Conservation (phyloP, 2,329 filamentous ascomycete species). For the Colletotrichum paranaense region DNA sequence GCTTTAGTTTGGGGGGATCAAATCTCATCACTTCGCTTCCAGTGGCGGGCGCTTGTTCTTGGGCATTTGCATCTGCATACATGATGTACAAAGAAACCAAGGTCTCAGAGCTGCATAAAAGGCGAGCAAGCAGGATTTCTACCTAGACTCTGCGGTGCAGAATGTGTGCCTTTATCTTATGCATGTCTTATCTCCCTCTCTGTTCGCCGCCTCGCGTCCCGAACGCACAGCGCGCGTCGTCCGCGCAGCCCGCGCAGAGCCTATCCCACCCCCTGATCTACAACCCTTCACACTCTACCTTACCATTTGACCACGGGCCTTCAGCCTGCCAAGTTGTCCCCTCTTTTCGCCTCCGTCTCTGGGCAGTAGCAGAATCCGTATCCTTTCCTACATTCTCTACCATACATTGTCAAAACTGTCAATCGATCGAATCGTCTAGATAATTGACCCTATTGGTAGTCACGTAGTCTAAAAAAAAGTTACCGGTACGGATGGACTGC, state of each 20-base stretch:
- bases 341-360: neutral
- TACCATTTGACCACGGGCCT: neutral
- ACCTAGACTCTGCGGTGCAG: neutral
- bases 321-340: neutral
- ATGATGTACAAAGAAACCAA: neutral
- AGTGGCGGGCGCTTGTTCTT: neutral
- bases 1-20: neutral
- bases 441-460: too few species aligned
- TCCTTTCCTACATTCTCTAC: neutral
- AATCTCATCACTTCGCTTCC: neutral
- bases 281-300: neutral
- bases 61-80: neutral
- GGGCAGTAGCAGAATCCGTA: too few species aligned
- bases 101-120: neutral
- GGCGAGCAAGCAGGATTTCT: neutral
- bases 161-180: neutral
- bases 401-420: neutral
- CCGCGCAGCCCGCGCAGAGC: neutral
- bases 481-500: too few species aligned
- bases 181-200: neutral
- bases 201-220: neutral
- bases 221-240: neutral
- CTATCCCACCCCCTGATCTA: too few species aligned
- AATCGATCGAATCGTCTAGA: neutral
- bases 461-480: too few species aligned